These are phyloP conservation scores for Mucor lusitanicus DNA, from an alignment of 371 early-diverging fungal species.

Conservation along the genomic window DNA sequence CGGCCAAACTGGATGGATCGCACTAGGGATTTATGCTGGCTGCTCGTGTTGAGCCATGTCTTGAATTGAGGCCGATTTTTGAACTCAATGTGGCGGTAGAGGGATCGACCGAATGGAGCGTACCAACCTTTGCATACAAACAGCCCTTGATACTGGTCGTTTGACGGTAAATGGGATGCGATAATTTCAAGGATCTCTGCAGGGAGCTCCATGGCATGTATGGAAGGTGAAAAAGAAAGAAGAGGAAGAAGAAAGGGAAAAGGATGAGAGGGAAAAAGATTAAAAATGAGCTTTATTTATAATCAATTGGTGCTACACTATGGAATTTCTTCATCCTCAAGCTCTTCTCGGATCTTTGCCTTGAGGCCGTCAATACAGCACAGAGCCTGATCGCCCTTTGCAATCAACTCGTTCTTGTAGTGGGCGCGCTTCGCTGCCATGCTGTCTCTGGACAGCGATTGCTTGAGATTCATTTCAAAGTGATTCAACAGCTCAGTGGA, in stretches of 20 bases:
- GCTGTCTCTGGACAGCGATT: conserved; percentile 8
- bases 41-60: background rate
- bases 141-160: conserved; percentile 3
- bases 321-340: conserved; percentile 20
- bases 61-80: conserved; percentile 3
- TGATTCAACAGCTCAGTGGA: conserved; percentile 27
- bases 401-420: conserved; percentile 55
- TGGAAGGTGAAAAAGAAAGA: background rate
- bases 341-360: conserved; percentile 30
- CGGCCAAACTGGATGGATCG: background rate
- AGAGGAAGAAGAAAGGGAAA: background rate
- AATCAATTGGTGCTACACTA: background rate
- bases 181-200: conserved; percentile 8
- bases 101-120: conserved; percentile 8
- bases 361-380: conserved; percentile 34
- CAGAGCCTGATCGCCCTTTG: conserved; percentile 45
- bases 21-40: background rate
- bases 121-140: conserved; percentile 7
- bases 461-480: conserved; percentile 29
- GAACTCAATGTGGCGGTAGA: conserved; percentile 9
- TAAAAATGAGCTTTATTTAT: conserved; percentile 1
- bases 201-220: conserved; percentile 4
- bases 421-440: conserved; percentile 12
- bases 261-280: background rate
- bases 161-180: background rate